Base-by-base conservation (phyloP, 805 yeast species). In the Wickerhamomyces queroliae region DNA sequence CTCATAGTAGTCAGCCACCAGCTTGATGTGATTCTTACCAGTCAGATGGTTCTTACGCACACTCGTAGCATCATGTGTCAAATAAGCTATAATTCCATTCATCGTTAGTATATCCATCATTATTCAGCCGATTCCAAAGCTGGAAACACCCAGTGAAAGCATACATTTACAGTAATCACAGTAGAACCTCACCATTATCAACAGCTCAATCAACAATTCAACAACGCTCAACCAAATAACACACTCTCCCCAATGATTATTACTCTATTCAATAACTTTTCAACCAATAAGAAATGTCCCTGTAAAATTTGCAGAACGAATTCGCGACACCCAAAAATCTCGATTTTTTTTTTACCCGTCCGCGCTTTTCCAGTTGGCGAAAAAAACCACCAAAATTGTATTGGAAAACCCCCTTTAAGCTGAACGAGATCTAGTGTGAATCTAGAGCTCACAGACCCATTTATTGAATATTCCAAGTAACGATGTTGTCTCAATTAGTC, bases 31-130 rank as follows among this genome's bases (percentile, higher is more conserved):
- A 58, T 84, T 81, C 50, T 75, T 77, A 9, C 96, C 96, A 29
- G 72, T 65, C 31, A 84, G 59, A 60, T 88, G 96, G 31, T 88
- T 79, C 53, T 83, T 81, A 18, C 95, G 64, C 39, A 88, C 96
- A 63, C 93, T 83, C 50, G 78, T 67, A n/a, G 93, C 83, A 60
- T 87, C 95, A 57, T 88, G 96, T 2, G 96, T 88, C 42, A 89
- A 64, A 51, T 83, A 82, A 16, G 88, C 72, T 62, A 42, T 15
- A 17, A 28, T 25, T 9, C n/a, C n/a, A n/a, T n/a, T n/a, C 19
- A 24, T 7, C 15, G 46, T 42, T 40, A 37, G 35, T 37, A 33
- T 24, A 28, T 23, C 42, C 8, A 25, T 19, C 20, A 26, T 17
- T 32, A 18, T 24, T 18, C 23, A 16, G 13, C n/a, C 13, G 20